phyloP scores from a whole-genome alignment of 345 rosid genomes.

The Pistacia vera region DNA sequence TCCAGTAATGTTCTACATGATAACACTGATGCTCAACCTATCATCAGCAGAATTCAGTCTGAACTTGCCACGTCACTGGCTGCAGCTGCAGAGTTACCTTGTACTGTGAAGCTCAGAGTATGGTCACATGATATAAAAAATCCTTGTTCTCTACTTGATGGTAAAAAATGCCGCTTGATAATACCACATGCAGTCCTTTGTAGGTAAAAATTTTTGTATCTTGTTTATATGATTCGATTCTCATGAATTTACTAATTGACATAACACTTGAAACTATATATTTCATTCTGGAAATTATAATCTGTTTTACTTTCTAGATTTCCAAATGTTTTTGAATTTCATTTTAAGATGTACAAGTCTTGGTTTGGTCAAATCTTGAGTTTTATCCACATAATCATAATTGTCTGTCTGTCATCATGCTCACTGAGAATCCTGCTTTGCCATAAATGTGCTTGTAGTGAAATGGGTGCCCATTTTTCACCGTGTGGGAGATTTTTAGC shows the following conservation, averaged over 20 bases:
- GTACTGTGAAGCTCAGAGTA: conserved; percentile 88
- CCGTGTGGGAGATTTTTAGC: conserved; percentile 99
- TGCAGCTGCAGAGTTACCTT: conserved; percentile 93
- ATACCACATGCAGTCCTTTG: conserved; percentile 97
- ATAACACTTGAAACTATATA: neutral
- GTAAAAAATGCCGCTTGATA: conserved; percentile 65
- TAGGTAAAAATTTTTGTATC: conserved; percentile 49
- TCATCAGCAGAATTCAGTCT: conserved; percentile 62
- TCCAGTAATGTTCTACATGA: conserved; percentile 36
- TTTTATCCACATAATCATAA: conserved; percentile 1
- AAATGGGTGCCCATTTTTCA: conserved; percentile 99
- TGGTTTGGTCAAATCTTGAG: neutral
- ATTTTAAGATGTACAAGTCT: neutral
- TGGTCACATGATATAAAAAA: conserved; percentile 83
- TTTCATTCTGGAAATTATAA: neutral
- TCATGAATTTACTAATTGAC: neutral
- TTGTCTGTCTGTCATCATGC: conserved; percentile 13
- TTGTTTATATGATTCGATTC: conserved; percentile 7
- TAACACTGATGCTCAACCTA: conserved; percentile 50
- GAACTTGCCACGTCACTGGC: conserved; percentile 84
- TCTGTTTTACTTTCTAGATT: neutral
- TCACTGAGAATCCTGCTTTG: conserved; percentile 7
- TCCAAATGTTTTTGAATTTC: neutral
- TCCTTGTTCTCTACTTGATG: conserved; percentile 64
- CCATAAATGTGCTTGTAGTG: conserved; percentile 57